Conservation (phyloP, 163 green algal species). For the Scenedesmus sp. region DNA sequence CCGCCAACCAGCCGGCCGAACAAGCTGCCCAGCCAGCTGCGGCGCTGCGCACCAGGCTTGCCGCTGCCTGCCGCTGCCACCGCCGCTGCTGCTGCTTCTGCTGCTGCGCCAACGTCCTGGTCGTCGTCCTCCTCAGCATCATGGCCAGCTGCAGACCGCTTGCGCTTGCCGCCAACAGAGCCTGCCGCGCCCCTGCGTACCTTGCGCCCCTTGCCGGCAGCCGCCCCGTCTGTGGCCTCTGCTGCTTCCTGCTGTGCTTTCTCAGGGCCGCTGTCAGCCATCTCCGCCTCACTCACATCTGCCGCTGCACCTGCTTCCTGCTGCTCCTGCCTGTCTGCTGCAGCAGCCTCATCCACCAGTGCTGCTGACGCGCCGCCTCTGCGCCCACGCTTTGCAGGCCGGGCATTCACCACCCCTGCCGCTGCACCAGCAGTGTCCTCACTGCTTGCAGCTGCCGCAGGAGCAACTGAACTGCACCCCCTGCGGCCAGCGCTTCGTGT, state of each 20-base stretch:
- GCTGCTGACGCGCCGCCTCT: background rate
- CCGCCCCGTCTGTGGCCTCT: background rate
- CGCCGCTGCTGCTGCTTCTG: conserved; percentile 20
- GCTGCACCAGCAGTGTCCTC: background rate
- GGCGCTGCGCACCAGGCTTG: conserved; percentile 31
- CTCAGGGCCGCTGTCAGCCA: background rate
- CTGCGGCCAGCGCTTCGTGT: background rate
- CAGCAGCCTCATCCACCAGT: background rate
- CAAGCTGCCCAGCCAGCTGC: conserved; percentile 47
- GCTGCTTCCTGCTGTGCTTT: conserved; percentile 22
- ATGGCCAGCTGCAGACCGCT: conserved; percentile 21
- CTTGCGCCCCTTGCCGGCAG: background rate
- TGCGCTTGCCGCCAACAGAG: conserved; percentile 22
- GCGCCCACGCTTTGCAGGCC: background rate
- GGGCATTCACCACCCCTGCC: background rate
- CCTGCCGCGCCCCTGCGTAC: background rate
- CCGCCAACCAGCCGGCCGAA: conserved; percentile 6
- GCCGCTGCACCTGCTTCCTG: background rate
- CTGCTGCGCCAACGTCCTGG: background rate
- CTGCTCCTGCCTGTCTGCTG: background rate
- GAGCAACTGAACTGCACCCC: background rate
- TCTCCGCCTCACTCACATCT: background rate
- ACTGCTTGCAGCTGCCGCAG: background rate
- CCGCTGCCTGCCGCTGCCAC: background rate
- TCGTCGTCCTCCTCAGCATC: conserved; percentile 33